Conservation (phyloP, 2,329 filamentous ascomycete genomes). For the Cercospora nicotianae region DNA sequence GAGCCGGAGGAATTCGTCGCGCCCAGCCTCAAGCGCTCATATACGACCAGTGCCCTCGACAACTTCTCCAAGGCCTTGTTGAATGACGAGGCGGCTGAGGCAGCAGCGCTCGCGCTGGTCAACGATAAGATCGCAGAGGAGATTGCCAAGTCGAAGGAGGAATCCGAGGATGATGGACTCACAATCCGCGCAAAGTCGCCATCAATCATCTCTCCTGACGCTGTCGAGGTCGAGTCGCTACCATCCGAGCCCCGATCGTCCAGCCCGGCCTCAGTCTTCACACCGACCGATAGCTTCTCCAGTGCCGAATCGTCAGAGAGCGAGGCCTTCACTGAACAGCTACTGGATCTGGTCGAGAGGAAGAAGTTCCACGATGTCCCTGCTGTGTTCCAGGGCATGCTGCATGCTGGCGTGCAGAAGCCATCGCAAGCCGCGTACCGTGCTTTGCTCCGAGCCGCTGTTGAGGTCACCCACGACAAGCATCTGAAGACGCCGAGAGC, state of each 20-base stretch:
- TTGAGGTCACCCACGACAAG: conserved; percentile 75
- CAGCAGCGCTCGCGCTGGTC: conserved; percentile 71
- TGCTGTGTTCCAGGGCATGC: conserved; percentile 84
- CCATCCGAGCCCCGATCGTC: conserved; percentile 27
- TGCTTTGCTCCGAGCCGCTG: conserved; percentile 78
- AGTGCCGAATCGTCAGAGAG: conserved; percentile 62
- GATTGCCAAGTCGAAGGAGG: conserved; percentile 61
- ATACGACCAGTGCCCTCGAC: conserved; percentile 58
- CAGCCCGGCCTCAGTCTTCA: conserved; percentile 32
- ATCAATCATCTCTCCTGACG: conserved; percentile 18
- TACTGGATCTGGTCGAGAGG: conserved; percentile 70
- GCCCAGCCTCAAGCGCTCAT: conserved; percentile 48
- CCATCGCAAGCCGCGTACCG: conserved; percentile 90
- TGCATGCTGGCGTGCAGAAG: conserved; percentile 74
- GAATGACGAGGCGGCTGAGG: conserved; percentile 48
- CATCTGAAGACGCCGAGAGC: conserved; percentile 87
- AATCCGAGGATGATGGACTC: conserved; percentile 42
- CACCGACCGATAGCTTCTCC: conserved; percentile 34
- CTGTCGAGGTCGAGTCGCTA: conserved; percentile 23
- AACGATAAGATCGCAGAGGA: conserved; percentile 82
- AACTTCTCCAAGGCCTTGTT: conserved; percentile 59
- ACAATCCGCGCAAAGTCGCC: conserved; percentile 26
- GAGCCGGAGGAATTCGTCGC: conserved; percentile 32
- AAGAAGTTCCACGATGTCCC: conserved; percentile 85
- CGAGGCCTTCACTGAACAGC: conserved; percentile 72